Percentiles rank a stretch among this genome's conserved stretches.
Evolutionary conservation across 1,284 basidiomycete species (phyloP).

Genomic region (Ustilago sp.): DNA sequence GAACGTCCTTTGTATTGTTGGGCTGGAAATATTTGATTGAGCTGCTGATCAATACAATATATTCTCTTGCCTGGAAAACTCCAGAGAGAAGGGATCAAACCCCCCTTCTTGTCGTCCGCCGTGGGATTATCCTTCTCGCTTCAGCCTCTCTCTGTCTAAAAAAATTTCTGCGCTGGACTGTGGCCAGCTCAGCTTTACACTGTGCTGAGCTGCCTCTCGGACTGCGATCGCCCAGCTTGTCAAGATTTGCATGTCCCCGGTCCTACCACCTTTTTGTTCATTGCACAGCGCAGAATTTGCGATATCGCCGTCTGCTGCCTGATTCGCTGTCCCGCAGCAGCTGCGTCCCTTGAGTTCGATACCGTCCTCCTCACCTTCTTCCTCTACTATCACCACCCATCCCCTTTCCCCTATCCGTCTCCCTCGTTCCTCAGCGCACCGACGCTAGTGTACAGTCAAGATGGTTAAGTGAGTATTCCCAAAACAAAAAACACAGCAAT

Average conservation of each 20-base stretch:
- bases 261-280: slow-evolving; percentile 12
- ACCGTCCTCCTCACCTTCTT: slow-evolving; percentile 14
- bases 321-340: slow-evolving; percentile 5
- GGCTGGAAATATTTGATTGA: background rate
- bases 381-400: slow-evolving; percentile 27
- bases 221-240: slow-evolving; percentile 14
- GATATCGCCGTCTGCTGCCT: slow-evolving; percentile 10
- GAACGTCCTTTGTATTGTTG: slow-evolving; percentile 7
- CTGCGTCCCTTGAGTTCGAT: slow-evolving; percentile 15
- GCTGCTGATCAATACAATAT: background rate
- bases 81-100: slow-evolving; percentile 2
- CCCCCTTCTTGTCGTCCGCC: slow-evolving; percentile 4
- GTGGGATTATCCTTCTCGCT: background rate
- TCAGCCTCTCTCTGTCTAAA: slow-evolving; percentile 3
- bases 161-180: background rate
- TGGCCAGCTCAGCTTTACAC: slow-evolving; percentile 1
- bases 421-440: slow-evolving; percentile 42
- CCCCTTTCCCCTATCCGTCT: slow-evolving; percentile 39
- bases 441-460: slow-evolving; percentile 57
- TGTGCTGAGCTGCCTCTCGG: background rate
- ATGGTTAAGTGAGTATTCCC: slow-evolving; percentile 56
- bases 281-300: background rate
- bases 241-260: slow-evolving; percentile 20
- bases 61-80: background rate
- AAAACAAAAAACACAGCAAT: slow-evolving; percentile 3